Evolutionary conservation across 2,329 filamentous ascomycete species (phyloP).

Genomic region (Talaromyces sp.): DNA sequence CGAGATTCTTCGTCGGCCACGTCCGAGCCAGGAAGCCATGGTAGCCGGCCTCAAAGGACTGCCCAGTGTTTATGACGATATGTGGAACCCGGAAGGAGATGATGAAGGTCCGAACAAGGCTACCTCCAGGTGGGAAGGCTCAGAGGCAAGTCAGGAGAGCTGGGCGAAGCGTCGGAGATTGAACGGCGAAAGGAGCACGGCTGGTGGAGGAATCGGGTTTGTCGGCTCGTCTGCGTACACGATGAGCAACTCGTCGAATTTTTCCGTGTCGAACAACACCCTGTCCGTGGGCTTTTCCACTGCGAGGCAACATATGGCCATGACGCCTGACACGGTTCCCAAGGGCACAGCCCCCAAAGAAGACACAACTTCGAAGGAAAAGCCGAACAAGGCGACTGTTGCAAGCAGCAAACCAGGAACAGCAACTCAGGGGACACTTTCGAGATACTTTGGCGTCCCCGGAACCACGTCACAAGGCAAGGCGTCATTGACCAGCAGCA

Average conservation of each 20-base stretch:
- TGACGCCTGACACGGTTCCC: constrained; percentile 15
- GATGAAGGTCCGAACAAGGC: constrained; percentile 29
- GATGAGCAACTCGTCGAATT: constrained; percentile 49
- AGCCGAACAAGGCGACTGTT: constrained; percentile 14
- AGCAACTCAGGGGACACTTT: constrained; percentile 44
- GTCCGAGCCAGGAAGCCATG: constrained; percentile 54
- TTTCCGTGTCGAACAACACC: constrained; percentile 31
- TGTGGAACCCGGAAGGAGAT: constrained; percentile 61
- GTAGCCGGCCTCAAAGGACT: constrained; percentile 44
- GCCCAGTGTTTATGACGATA: constrained; percentile 59
- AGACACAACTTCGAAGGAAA: constrained; percentile 16
- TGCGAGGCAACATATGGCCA: constrained; percentile 50
- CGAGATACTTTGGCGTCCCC: constrained; percentile 44
- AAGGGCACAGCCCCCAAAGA: not conserved
- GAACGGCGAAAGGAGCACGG: constrained; percentile 14
- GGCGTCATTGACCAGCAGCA: not conserved
- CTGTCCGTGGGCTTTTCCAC: constrained; percentile 57
- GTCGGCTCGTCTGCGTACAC: constrained; percentile 50
- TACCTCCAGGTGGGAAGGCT: constrained; percentile 33
- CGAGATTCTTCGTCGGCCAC: constrained; percentile 61
- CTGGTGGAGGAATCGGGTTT: constrained; percentile 21
- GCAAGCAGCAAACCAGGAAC: constrained; percentile 15
- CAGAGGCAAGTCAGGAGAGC: constrained; percentile 15
- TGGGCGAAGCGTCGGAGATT: constrained; percentile 24
- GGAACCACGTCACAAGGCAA: constrained; percentile 16